These are phyloP conservation scores for Reticulascus tulasneorum DNA, from an alignment of 2,329 filamentous ascomycete species.

Conservation along the genomic window DNA sequence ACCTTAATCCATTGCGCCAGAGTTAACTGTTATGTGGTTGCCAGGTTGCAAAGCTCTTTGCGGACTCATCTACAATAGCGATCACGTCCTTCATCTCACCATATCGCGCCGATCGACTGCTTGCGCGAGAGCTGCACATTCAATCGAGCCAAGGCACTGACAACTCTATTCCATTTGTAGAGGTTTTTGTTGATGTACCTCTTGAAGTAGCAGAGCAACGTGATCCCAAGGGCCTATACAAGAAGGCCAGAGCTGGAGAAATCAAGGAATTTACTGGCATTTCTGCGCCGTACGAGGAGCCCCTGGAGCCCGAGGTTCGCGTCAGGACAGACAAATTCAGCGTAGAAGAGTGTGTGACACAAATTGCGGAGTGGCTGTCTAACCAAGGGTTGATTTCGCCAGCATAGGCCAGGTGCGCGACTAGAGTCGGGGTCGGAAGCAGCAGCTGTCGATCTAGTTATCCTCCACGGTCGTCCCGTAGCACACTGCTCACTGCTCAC, in stretches of 20 bases:
- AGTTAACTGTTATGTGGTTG: neutral
- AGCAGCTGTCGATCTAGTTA: no score
- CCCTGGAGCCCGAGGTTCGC: conserved; percentile 78
- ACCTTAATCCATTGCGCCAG: neutral
- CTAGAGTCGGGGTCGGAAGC: no score
- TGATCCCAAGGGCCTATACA: conserved; percentile 96
- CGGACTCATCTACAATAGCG: conserved; percentile 80
- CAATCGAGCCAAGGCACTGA: conserved; percentile 52
- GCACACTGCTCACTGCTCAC: no score
- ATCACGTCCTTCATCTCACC: conserved; percentile 97
- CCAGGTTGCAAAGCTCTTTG: conserved; percentile 90
- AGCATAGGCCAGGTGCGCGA: no score
- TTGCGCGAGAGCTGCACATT: conserved; percentile 77
- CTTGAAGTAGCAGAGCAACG: conserved; percentile 90
- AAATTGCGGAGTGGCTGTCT: conserved; percentile 78
- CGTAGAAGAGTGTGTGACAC: conserved; percentile 82
- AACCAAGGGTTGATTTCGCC: conserved; percentile 60
- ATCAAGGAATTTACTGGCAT: conserved; percentile 98
- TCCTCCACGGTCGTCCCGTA: no score
- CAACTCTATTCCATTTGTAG: conserved; percentile 79
- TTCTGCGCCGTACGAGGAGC: conserved; percentile 90
- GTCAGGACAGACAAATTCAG: conserved; percentile 77
- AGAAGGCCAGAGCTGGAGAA: conserved; percentile 88
- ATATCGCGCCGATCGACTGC: conserved; percentile 79
- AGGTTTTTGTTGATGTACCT: conserved; percentile 89